Conservation (phyloP, 306 rosid genomes). For the Morella rubra region DNA sequence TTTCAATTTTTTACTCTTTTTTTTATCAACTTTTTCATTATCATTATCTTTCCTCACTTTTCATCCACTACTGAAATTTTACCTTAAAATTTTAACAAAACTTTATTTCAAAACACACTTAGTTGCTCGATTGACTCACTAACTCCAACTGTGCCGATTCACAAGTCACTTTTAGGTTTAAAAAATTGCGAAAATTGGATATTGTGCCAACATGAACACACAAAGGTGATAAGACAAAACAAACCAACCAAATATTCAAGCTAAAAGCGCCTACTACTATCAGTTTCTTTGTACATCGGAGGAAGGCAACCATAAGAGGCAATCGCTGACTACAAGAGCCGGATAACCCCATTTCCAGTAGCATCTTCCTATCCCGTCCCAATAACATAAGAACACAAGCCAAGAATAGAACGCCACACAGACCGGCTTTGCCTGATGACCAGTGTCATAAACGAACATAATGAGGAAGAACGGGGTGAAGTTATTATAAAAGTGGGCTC, state of each 20-base stretch:
- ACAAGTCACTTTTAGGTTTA: no score
- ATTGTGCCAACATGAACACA: neutral
- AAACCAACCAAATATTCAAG: neutral
- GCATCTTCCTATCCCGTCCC: neutral
- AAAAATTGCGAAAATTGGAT: neutral
- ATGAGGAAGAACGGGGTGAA: neutral
- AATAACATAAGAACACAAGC: neutral
- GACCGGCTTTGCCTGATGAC: conserved; percentile 4
- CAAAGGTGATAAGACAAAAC: neutral
- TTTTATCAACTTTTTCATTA: no score
- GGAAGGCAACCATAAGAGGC: neutral
- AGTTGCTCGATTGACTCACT: no score
- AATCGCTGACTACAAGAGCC: neutral
- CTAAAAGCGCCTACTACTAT: neutral
- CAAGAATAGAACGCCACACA: conserved; percentile 4
- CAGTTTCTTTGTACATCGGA: conserved; percentile 3
- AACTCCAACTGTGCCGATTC: no score
- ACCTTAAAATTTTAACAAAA: no score
- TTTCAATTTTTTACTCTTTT: no score
- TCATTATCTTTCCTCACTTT: no score
- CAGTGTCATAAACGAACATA: no score
- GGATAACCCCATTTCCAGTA: neutral
- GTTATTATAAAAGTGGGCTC: neutral
- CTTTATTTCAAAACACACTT: no score
- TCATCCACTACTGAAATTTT: no score